Evolutionary conservation across 345 rosid species (phyloP).

Genomic region (Gossypium australe): DNA sequence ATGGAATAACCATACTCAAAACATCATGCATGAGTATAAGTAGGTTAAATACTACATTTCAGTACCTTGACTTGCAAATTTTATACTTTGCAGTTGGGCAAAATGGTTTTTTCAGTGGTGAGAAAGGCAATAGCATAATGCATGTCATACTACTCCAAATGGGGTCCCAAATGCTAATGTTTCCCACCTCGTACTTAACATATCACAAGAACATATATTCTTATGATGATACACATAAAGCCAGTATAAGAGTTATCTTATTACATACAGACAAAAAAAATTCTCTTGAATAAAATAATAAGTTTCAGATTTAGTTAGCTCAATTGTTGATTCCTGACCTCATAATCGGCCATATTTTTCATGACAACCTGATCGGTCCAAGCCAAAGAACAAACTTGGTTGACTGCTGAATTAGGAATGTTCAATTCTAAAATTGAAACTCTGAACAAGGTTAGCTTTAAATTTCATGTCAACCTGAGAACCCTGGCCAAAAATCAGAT

Average conservation of each 20-base stretch:
- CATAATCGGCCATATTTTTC: neutral
- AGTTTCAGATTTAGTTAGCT: conserved; percentile 2
- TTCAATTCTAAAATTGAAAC: conserved; percentile 4
- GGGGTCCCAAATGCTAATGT: neutral
- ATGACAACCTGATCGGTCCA: neutral
- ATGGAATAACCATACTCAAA: neutral
- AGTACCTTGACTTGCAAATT: neutral
- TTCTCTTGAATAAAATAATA: neutral
- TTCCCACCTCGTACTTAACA: neutral
- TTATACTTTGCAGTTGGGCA: neutral
- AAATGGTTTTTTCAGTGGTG: neutral
- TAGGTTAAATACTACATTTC: neutral
- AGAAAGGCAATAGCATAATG: neutral
- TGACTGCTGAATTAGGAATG: neutral
- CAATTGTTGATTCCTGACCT: conserved; percentile 9
- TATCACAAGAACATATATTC: neutral
- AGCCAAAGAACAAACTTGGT: neutral
- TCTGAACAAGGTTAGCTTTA: neutral
- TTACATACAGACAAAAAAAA: neutral
- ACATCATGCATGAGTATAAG: neutral
- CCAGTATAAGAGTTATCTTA: neutral
- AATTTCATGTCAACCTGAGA: conserved; percentile 1
- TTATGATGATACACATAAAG: neutral
- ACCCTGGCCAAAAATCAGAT: conserved; percentile 1
- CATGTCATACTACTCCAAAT: neutral